A percentile compares a stretch with the other conserved stretches of the same genome.
These are phyloP conservation scores for Globisporangium paroecandrum DNA, from an alignment of 352 stramenopile genomes.

Conservation along the genomic window DNA sequence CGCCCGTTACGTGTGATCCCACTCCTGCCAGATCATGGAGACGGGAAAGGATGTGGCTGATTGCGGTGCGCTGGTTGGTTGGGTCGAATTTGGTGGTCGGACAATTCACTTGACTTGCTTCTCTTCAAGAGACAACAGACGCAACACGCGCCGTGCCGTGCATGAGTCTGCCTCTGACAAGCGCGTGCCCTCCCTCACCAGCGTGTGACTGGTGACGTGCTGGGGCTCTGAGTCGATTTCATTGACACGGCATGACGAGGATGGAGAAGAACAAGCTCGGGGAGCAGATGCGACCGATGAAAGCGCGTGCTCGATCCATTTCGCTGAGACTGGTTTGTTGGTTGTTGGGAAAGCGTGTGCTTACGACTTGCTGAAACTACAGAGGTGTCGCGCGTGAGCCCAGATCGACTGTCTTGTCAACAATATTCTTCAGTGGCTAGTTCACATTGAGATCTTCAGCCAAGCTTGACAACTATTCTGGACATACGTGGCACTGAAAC, in stretches of 20 bases:
- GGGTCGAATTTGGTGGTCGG: not conserved
- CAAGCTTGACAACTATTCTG: no score
- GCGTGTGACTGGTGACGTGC: not conserved
- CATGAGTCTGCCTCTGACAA: not conserved
- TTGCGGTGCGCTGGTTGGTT: not conserved
- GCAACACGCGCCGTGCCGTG: not conserved
- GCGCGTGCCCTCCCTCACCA: not conserved
- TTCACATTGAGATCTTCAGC: not conserved
- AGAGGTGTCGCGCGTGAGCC: no score
- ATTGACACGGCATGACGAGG: not conserved
- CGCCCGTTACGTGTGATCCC: not conserved
- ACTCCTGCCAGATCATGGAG: not conserved
- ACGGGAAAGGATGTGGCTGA: not conserved
- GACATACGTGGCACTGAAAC: no score
- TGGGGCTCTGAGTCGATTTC: not conserved
- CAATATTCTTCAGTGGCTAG: not conserved
- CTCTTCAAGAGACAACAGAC: not conserved
- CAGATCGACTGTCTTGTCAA: not conserved
- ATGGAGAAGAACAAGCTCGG: not conserved
- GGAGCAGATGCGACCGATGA: not conserved
- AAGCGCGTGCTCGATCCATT: not conserved
- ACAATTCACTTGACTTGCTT: not conserved
- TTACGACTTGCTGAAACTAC: not conserved
- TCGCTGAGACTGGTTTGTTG: not conserved
- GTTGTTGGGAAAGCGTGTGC: not conserved